A percentile compares a stretch with the other conserved stretches of the same genome.
These are phyloP conservation scores for Quercus wislizeni DNA, from an alignment of 306 rosid species.

Conservation along the genomic window DNA sequence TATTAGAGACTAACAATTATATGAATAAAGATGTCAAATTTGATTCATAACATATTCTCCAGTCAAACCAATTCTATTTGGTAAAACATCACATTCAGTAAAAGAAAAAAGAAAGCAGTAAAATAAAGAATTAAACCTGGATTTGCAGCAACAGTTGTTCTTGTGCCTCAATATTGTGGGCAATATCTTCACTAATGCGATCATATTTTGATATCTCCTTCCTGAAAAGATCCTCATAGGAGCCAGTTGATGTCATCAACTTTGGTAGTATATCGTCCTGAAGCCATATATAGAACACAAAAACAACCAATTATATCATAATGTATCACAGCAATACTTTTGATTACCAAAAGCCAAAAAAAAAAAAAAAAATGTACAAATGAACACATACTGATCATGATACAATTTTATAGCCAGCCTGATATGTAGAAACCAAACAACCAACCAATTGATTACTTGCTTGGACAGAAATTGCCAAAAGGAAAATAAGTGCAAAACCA, in stretches of 20 bases:
- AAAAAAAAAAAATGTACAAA: constrained; percentile 3
- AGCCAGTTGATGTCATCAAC: constrained; percentile 97
- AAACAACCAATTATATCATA: constrained; percentile 6
- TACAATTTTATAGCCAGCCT: neutral
- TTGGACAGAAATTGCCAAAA: neutral
- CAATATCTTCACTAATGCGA: constrained; percentile 81
- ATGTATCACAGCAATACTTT: constrained; percentile 17
- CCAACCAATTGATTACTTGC: neutral
- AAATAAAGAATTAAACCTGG: constrained; percentile 49
- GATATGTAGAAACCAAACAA: neutral
- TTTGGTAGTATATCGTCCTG: constrained; percentile 99
- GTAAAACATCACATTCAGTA: neutral
- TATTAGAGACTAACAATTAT: constrained; percentile 11
- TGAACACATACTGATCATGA: neutral
- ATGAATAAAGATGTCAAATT: constrained; percentile 3
- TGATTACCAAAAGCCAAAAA: neutral
- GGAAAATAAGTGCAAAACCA: neutral
- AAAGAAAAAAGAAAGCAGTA: neutral
- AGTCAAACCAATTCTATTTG: neutral
- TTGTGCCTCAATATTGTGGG: constrained; percentile 90
- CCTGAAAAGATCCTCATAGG: constrained; percentile 94
- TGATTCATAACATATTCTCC: neutral
- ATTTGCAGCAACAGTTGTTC: constrained; percentile 90
- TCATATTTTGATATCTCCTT: constrained; percentile 93
- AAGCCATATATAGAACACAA: constrained; percentile 29